phyloP scores from a whole-genome alignment of 139 green algal genomes.

The Zygnema circumcarinatum region DNA sequence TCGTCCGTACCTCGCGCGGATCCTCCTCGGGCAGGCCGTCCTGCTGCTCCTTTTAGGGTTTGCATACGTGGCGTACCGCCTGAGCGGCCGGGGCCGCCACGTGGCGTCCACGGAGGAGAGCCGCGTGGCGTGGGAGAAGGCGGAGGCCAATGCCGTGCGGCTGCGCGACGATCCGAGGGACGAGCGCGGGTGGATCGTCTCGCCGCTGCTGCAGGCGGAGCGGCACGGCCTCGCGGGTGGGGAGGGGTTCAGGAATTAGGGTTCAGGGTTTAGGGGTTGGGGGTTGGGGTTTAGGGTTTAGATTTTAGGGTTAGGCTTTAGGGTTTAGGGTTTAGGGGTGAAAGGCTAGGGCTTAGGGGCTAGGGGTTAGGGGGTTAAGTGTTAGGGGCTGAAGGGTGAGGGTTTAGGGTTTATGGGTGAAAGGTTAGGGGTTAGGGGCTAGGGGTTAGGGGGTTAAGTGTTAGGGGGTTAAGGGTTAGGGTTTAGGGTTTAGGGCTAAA shows the following conservation, averaged over 20 bases:
- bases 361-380: background rate
- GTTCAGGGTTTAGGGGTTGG: background rate
- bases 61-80: no score
- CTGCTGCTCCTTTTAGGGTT: no score
- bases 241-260: background rate
- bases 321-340: background rate
- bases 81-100: no score
- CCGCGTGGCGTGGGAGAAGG: constrained; percentile 22
- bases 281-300: background rate
- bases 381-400: no score
- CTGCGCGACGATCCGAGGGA: background rate
- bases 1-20: no score
- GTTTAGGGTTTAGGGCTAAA: constrained; percentile 2
- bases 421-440: no score
- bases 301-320: background rate
- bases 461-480: background rate
- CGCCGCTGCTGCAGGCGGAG: constrained; percentile 1
- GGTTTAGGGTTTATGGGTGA: no score
- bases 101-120: no score
- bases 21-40: no score
- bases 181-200: constrained; percentile 30
- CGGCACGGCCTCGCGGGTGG: constrained; percentile 2
- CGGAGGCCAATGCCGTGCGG: constrained; percentile 17
- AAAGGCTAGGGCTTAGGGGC: background rate
- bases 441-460: no score